These are phyloP conservation scores for Ilex asprella DNA, from an alignment of 257 asterid genomes.

Conservation along the genomic window DNA sequence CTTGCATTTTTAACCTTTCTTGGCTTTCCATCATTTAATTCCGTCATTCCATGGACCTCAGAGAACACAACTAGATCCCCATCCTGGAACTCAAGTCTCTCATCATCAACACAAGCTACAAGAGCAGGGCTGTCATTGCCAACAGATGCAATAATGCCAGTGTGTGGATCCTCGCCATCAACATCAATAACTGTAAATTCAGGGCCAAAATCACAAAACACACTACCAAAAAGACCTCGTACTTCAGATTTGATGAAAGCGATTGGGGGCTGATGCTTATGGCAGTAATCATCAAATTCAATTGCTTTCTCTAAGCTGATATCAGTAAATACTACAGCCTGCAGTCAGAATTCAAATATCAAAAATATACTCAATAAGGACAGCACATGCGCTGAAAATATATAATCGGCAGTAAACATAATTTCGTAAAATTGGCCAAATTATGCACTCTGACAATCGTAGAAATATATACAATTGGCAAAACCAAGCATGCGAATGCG, in stretches of 20 bases:
- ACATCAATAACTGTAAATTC: conserved; percentile 41
- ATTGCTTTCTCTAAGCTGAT: conserved; percentile 33
- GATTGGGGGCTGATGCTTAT: conserved; percentile 43
- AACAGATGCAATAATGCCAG: conserved; percentile 43
- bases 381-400: not conserved
- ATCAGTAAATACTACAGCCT: conserved; percentile 44
- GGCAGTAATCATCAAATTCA: conserved; percentile 38
- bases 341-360: not conserved
- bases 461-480: too few species aligned
- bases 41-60: conserved; percentile 41
- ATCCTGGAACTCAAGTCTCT: conserved; percentile 48
- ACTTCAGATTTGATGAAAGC: conserved; percentile 48
- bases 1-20: conserved; percentile 32
- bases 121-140: conserved; percentile 45
- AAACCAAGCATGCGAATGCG: too few species aligned
- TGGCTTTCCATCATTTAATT: conserved; percentile 41
- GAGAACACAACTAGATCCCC: conserved; percentile 51
- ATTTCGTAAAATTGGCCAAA: too few species aligned
- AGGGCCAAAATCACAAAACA: conserved; percentile 48
- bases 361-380: too few species aligned
- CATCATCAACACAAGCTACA: conserved; percentile 44
- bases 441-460: too few species aligned
- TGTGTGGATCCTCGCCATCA: conserved; percentile 48
- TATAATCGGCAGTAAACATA: not conserved
- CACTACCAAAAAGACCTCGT: conserved; percentile 42